Evolutionary conservation across 129 eudicot genomes (phyloP).

Genomic region (Scalesia atractyloides): DNA sequence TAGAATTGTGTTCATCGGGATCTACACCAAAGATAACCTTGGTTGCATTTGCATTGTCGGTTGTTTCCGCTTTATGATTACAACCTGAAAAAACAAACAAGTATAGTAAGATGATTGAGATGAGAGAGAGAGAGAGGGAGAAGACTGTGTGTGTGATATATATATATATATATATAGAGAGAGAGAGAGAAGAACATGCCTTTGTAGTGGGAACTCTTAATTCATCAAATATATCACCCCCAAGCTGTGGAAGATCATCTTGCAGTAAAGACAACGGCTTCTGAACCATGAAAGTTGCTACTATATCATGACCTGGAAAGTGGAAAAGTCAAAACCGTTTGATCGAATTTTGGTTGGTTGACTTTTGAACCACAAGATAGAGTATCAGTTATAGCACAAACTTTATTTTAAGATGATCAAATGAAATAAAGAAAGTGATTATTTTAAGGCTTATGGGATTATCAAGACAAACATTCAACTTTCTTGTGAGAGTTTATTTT

Average conservation of each 20-base stretch:
- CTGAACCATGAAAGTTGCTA: constrained; percentile 71
- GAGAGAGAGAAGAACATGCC: constrained; percentile 45
- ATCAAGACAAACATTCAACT: constrained; percentile 7
- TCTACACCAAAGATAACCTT: constrained; percentile 80
- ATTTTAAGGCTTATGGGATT: constrained; percentile 7
- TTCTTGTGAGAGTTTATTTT: background rate
- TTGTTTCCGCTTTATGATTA: constrained; percentile 53
- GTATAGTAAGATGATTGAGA: constrained; percentile 5
- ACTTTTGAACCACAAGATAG: constrained; percentile 7
- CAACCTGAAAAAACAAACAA: constrained; percentile 55
- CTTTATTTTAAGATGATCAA: background rate
- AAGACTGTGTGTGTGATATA: background rate
- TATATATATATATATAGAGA: constrained; percentile 24
- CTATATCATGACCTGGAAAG: constrained; percentile 78
- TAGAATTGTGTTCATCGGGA: constrained; percentile 52
- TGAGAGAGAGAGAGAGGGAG: background rate
- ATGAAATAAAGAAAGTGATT: background rate
- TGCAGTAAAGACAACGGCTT: constrained; percentile 65
- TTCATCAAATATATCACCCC: constrained; percentile 80
- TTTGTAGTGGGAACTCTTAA: constrained; percentile 60
- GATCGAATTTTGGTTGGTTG: constrained; percentile 7
- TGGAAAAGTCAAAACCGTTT: constrained; percentile 23
- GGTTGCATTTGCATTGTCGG: constrained; percentile 56
- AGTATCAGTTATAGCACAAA: background rate
- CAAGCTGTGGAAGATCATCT: constrained; percentile 62